phyloP scores from a whole-genome alignment of 2,329 filamentous ascomycete species.

The Plectosphaerella sp. region DNA sequence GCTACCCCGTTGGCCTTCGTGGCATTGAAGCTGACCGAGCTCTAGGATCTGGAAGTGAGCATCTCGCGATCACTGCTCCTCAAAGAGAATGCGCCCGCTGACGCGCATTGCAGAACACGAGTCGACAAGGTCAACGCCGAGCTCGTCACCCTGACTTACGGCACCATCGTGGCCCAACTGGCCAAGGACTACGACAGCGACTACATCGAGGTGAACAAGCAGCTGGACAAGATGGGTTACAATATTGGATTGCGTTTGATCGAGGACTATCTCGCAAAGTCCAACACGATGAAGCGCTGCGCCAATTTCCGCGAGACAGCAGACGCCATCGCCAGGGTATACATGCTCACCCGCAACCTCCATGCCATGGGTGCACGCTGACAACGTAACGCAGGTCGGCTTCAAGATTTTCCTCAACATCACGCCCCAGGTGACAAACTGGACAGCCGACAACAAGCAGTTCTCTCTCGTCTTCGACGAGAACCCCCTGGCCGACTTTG shows the following conservation, averaged over 20 bases:
- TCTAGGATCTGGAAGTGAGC: conserved; percentile 87
- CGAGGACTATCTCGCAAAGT: conserved; percentile 96
- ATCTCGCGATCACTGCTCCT: not conserved
- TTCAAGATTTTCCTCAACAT: conserved; percentile 99
- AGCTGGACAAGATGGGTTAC: conserved; percentile 98
- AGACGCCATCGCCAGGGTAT: conserved; percentile 90
- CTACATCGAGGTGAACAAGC: conserved; percentile 94
- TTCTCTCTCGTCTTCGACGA: conserved; percentile 97
- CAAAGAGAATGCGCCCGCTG: not conserved
- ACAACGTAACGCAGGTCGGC: conserved; percentile 61
- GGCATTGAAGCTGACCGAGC: conserved; percentile 7
- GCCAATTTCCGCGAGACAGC: conserved; percentile 92
- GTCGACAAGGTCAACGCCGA: conserved; percentile 98
- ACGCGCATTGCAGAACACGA: conserved; percentile 60
- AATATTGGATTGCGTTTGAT: conserved; percentile 95
- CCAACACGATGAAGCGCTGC: conserved; percentile 82
- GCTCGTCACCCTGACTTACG: conserved; percentile 94
- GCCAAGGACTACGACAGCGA: conserved; percentile 95
- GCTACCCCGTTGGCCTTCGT: not conserved
- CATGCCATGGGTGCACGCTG: conserved; percentile 6
- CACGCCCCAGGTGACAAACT: conserved; percentile 88
- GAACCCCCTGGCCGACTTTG: conserved; percentile 94
- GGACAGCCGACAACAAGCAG: conserved; percentile 93
- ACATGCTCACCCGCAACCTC: conserved; percentile 3
- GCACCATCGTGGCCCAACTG: conserved; percentile 92